Evolutionary conservation across 805 yeast species (phyloP).

Genomic region (Ogataea nitratoaversa): DNA sequence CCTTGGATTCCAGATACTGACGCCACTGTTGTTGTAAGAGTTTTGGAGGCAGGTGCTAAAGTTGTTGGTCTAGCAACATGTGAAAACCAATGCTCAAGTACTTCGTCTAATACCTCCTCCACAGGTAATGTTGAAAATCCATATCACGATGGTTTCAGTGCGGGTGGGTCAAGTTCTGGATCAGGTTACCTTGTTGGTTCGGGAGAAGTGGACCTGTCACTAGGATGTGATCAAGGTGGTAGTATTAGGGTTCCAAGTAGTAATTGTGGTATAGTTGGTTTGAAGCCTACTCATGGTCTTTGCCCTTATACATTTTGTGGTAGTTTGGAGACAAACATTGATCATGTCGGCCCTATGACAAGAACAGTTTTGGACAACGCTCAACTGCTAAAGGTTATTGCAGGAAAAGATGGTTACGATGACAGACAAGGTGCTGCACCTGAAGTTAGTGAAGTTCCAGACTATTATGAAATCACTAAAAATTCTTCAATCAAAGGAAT

Average conservation of each 20-base stretch:
- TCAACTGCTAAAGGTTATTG: constrained; percentile 28
- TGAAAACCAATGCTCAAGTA: constrained; percentile 31
- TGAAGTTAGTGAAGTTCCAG: constrained; percentile 16
- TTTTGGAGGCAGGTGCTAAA: constrained; percentile 32
- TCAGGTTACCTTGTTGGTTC: constrained; percentile 40
- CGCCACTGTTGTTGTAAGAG: constrained; percentile 34
- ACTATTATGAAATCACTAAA: constrained; percentile 16
- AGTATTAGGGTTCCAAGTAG: constrained; percentile 45
- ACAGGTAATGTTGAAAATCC: constrained; percentile 46
- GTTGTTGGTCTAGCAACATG: constrained; percentile 34
- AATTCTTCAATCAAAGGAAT: constrained; percentile 24
- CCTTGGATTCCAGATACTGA: constrained; percentile 33
- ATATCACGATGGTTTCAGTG: constrained; percentile 25
- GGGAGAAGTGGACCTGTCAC: constrained; percentile 38
- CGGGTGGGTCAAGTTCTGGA: constrained; percentile 52
- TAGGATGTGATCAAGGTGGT: constrained; percentile 39
- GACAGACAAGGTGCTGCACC: constrained; percentile 24
- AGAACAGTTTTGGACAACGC: constrained; percentile 32
- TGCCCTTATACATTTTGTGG: constrained; percentile 36
- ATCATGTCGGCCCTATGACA: constrained; percentile 39
- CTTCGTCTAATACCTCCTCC: constrained; percentile 30
- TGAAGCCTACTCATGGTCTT: constrained; percentile 47
- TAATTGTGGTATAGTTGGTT: constrained; percentile 32
- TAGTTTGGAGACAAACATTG: constrained; percentile 31
- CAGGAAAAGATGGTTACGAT: constrained; percentile 35